phyloP scores from a whole-genome alignment of 805 yeast genomes.

The Wickerhamiella galacta region DNA sequence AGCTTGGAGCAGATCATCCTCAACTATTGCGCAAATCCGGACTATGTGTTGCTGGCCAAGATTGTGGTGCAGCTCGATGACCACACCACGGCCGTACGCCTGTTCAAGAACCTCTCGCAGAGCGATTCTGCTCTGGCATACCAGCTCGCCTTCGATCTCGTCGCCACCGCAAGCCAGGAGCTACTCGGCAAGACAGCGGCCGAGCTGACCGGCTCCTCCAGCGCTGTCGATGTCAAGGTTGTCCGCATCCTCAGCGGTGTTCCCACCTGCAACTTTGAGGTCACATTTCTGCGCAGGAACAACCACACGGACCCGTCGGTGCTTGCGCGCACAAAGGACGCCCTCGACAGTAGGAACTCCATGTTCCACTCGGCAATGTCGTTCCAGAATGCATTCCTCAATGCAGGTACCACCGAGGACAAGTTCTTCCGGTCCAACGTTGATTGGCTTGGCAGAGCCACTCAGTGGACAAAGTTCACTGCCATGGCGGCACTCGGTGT shows the following conservation, averaged over 20 bases:
- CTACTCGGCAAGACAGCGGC: conserved; percentile 39
- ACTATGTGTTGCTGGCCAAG: conserved; percentile 69
- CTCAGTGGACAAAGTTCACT: conserved; percentile 94
- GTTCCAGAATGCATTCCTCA: conserved; percentile 85
- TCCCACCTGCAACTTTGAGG: conserved; percentile 84
- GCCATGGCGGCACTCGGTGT: conserved; percentile 98
- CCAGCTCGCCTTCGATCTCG: conserved; percentile 92
- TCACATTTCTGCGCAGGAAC: conserved; percentile 73
- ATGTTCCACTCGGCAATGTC: conserved; percentile 93
- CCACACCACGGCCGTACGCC: conserved; percentile 43
- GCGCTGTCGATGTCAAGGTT: conserved; percentile 27
- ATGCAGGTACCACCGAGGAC: conserved; percentile 92
- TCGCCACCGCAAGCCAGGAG: conserved; percentile 80
- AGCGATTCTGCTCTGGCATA: conserved; percentile 46
- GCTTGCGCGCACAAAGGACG: conserved; percentile 62
- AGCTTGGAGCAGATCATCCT: conserved; percentile 46
- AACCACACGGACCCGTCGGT: conserved; percentile 75
- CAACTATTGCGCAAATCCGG: conserved; percentile 23
- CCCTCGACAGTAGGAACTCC: conserved; percentile 81
- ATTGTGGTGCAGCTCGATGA: conserved; percentile 81
- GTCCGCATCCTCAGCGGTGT: conserved; percentile 70
- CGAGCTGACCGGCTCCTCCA: conserved; percentile 16
- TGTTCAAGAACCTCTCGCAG: conserved; percentile 43
- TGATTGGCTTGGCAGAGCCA: conserved; percentile 95
- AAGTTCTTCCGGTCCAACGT: conserved; percentile 76